phyloP scores from a whole-genome alignment of 495 filamentous ascomycete species.

The Tuber indicum region DNA sequence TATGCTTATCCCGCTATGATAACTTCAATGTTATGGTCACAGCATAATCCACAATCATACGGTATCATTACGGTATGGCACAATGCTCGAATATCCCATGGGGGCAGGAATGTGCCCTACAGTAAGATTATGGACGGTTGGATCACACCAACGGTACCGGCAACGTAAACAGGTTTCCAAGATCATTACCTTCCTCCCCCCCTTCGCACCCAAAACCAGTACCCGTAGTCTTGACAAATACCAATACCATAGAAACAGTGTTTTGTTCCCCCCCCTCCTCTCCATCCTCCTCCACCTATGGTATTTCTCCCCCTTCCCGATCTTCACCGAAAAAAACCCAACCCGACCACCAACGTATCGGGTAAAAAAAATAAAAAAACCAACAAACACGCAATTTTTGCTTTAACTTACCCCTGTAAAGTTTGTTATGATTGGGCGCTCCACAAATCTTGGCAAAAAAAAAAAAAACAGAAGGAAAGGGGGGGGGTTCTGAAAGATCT shows the following conservation, averaged over 20 bases:
- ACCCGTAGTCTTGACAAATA: background rate
- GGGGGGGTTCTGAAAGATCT: background rate
- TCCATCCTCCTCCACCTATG: background rate
- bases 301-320: background rate
- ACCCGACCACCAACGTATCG: background rate
- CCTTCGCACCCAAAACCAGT: background rate
- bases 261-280: background rate
- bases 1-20: too few species aligned
- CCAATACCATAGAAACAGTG: background rate
- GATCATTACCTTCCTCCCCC: background rate
- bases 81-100: too few species aligned
- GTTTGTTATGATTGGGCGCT: slow-evolving; percentile 5
- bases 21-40: background rate
- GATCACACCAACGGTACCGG: background rate
- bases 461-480: too few species aligned
- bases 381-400: background rate
- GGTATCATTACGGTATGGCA: too few species aligned
- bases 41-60: background rate
- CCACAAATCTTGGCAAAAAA: background rate
- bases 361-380: background rate
- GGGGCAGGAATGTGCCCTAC: background rate
- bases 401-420: background rate
- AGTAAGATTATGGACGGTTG: background rate
- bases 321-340: background rate
- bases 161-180: background rate